Evolutionary conservation across 306 rosid species (phyloP).

Genomic region (Alnus glutinosa): DNA sequence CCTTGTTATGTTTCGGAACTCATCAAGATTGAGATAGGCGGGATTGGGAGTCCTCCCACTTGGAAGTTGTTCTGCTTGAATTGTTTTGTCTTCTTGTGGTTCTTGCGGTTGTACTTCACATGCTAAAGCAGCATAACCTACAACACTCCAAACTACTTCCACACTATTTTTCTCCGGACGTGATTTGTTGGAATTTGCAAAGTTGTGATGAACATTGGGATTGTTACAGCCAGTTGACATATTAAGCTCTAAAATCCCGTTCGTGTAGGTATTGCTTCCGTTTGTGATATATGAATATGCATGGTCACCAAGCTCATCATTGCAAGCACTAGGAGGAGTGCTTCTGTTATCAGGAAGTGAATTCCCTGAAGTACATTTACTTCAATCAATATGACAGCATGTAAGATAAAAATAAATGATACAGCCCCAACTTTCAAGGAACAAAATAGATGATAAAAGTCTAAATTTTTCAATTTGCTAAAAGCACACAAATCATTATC

Average conservation of each 20-base stretch:
- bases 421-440: not conserved
- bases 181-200: slow-evolving; percentile 32
- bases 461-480: too few relatives aligned
- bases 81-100: slow-evolving; percentile 27
- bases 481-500: not conserved
- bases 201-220: slow-evolving; percentile 31
- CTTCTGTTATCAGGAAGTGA: slow-evolving; percentile 36
- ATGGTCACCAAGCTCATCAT: slow-evolving; percentile 22
- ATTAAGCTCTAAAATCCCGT: slow-evolving; percentile 46
- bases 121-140: slow-evolving; percentile 52
- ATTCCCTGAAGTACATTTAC: slow-evolving; percentile 35
- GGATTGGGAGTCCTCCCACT: slow-evolving; percentile 38
- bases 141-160: slow-evolving; percentile 49
- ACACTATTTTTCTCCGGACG: slow-evolving; percentile 38
- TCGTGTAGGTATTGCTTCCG: slow-evolving; percentile 31
- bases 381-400: slow-evolving; percentile 3
- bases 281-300: slow-evolving; percentile 35
- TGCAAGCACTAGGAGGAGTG: slow-evolving; percentile 30
- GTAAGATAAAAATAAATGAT: slow-evolving; percentile 5
- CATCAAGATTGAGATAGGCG: slow-evolving; percentile 50
- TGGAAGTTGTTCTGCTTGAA: slow-evolving; percentile 23
- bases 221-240: slow-evolving; percentile 38
- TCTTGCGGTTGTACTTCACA: slow-evolving; percentile 44
- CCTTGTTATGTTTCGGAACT: slow-evolving; percentile 42
- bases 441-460: not conserved